Percentiles rank a stretch among this genome's conserved stretches.
Conservation (phyloP, 768 basidiomycete species). For the Lactifluus rugatus region DNA sequence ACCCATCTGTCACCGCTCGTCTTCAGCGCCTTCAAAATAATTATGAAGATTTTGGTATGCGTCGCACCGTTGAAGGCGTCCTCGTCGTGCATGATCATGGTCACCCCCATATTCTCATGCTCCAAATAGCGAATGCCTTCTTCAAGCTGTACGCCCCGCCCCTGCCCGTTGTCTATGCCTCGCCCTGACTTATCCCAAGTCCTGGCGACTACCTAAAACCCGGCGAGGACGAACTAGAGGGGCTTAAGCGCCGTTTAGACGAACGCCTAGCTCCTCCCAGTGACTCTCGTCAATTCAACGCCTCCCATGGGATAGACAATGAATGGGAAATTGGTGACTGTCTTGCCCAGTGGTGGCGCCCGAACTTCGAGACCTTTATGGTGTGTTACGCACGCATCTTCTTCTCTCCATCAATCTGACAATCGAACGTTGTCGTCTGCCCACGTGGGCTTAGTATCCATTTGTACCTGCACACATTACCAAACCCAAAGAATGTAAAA, state of each 20-base stretch:
- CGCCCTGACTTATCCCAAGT: slow-evolving; percentile 31
- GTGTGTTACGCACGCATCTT: slow-evolving; percentile 36
- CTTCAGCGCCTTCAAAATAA: slow-evolving; percentile 91
- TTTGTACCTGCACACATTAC: slow-evolving; percentile 94
- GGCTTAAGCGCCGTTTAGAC: slow-evolving; percentile 82
- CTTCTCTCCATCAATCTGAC: not conserved
- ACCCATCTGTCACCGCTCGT: slow-evolving; percentile 90
- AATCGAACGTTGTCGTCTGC: not conserved
- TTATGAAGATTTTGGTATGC: slow-evolving; percentile 96
- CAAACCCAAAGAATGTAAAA: slow-evolving; percentile 97
- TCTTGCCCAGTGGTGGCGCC: slow-evolving; percentile 97
- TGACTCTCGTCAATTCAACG: slow-evolving; percentile 65
- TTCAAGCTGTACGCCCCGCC: slow-evolving; percentile 80
- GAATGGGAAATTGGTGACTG: slow-evolving; percentile 97
- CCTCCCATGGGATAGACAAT: slow-evolving; percentile 66
- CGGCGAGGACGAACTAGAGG: slow-evolving; percentile 86
- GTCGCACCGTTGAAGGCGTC: slow-evolving; percentile 86
- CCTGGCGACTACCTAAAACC: slow-evolving; percentile 99
- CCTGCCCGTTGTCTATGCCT: not conserved
- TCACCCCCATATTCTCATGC: slow-evolving; percentile 94
- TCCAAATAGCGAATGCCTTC: slow-evolving; percentile 97
- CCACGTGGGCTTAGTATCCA: slow-evolving; percentile 53
- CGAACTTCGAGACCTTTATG: slow-evolving; percentile 98
- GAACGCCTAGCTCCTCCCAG: slow-evolving; percentile 77
- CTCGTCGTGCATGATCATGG: slow-evolving; percentile 93